Conservation (phyloP, 2,329 filamentous ascomycete genomes). For the Scedosporium aurantiacum region DNA sequence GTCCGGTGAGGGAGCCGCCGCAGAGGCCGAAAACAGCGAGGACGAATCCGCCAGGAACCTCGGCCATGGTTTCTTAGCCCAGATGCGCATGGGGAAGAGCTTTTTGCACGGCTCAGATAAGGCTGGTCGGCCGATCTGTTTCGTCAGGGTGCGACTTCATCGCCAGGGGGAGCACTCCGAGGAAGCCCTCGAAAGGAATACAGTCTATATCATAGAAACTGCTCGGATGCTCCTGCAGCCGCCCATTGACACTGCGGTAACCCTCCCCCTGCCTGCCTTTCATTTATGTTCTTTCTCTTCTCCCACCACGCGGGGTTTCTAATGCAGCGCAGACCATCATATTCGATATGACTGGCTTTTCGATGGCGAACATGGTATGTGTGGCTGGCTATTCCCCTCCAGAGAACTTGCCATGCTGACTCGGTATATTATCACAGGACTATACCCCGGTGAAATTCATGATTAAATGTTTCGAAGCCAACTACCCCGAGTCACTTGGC, state of each 20-base stretch:
- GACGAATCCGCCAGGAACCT: conserved; percentile 53
- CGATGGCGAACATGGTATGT: conserved; percentile 81
- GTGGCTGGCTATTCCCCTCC: not conserved
- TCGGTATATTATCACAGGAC: conserved; percentile 40
- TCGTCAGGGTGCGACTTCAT: conserved; percentile 75
- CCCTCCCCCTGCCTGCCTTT: conserved; percentile 22
- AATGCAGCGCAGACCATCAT: conserved; percentile 57
- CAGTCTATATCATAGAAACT: conserved; percentile 89
- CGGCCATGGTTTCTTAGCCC: conserved; percentile 67
- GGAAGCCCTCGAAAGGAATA: conserved; percentile 74
- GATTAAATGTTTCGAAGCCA: conserved; percentile 98
- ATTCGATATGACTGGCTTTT: conserved; percentile 94
- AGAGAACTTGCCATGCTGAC: not conserved
- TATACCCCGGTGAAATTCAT: conserved; percentile 97
- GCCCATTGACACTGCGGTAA: conserved; percentile 83
- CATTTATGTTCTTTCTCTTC: not conserved
- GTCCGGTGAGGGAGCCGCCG: conserved; percentile 60
- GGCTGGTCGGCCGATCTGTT: conserved; percentile 72
- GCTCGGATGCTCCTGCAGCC: conserved; percentile 70
- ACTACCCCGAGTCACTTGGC: conserved; percentile 89
- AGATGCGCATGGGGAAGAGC: conserved; percentile 84
- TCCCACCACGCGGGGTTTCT: conserved; percentile 11
- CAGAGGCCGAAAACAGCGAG: conserved; percentile 45
- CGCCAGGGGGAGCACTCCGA: conserved; percentile 72
- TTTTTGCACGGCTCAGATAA: conserved; percentile 84